Evolutionary conservation across 495 filamentous ascomycete species (phyloP).

Genomic region (Margaritispora aquatica): DNA sequence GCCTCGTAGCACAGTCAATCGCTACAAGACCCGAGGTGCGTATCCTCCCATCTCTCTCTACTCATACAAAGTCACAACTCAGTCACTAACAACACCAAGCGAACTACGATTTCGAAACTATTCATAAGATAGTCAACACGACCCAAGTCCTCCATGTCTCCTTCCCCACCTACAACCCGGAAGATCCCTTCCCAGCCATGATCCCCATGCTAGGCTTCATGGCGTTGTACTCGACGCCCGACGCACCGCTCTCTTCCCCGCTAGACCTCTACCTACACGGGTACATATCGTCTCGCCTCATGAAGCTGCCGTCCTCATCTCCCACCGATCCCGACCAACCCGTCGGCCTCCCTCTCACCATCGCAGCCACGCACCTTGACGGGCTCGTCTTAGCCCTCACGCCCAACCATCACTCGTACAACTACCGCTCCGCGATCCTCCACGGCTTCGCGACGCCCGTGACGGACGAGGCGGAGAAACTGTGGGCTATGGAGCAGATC

Average conservation of each 20-base stretch:
- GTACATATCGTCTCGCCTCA: constrained; percentile 74
- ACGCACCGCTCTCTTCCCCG: constrained; percentile 41
- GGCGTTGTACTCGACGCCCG: constrained; percentile 62
- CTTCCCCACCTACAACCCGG: constrained; percentile 49
- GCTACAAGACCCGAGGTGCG: constrained; percentile 16
- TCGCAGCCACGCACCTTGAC: constrained; percentile 58
- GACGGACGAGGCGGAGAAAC: constrained; percentile 60
- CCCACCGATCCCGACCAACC: constrained; percentile 3
- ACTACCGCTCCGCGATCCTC: constrained; percentile 79
- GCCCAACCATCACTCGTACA: constrained; percentile 77
- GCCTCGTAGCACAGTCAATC: constrained; percentile 17
- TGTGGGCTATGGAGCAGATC: constrained; percentile 77
- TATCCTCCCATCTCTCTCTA: not conserved
- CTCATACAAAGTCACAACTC: not conserved
- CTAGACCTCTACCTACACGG: constrained; percentile 84
- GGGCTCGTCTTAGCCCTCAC: constrained; percentile 56
- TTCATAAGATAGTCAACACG: constrained; percentile 76
- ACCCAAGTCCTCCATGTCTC: constrained; percentile 77
- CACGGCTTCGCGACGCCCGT: constrained; percentile 72
- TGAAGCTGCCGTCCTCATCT: constrained; percentile 43
- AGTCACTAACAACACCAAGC: constrained; percentile 5
- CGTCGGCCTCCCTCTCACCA: constrained; percentile 50
- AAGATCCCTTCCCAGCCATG: constrained; percentile 66
- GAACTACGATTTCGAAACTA: constrained; percentile 63
- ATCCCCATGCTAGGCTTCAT: constrained; percentile 87